Conservation (phyloP, 192 early-diverging fungal genomes). For the Backusella circina region DNA sequence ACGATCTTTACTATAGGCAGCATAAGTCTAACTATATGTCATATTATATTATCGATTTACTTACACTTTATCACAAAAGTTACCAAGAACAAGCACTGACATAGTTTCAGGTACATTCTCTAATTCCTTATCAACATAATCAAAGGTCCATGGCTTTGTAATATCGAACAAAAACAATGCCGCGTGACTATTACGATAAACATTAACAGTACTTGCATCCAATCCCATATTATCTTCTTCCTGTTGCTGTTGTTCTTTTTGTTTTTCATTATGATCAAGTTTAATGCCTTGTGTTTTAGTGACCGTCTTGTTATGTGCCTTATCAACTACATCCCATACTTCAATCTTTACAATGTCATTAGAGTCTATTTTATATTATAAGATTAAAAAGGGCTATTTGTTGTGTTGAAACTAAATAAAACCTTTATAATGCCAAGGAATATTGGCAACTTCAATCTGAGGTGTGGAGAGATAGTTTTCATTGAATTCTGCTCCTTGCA, state of each 20-base stretch:
- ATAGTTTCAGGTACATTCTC: slow-evolving; percentile 39
- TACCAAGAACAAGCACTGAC: slow-evolving; percentile 44
- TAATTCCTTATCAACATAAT: slow-evolving; percentile 47
- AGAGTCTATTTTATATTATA: slow-evolving; percentile 27
- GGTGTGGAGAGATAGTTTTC: slow-evolving; percentile 48
- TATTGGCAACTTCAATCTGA: slow-evolving; percentile 59
- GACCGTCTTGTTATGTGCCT: slow-evolving; percentile 30
- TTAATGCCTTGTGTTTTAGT: slow-evolving; percentile 25
- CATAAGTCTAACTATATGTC: not conserved
- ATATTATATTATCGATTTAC: not conserved
- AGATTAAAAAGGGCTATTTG: not conserved
- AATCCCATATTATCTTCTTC: slow-evolving; percentile 25
- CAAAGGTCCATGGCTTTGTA: slow-evolving; percentile 61
- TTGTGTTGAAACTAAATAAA: not conserved
- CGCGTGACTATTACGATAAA: slow-evolving; percentile 55
- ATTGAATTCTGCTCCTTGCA: slow-evolving; percentile 45
- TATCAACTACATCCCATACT: slow-evolving; percentile 61
- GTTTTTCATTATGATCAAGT: slow-evolving; percentile 23
- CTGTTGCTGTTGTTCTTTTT: not conserved
- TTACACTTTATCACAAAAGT: slow-evolving; percentile 34
- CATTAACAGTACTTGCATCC: slow-evolving; percentile 57
- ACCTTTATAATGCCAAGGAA: slow-evolving; percentile 57
- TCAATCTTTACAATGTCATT: slow-evolving; percentile 61
- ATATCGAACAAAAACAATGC: slow-evolving; percentile 56
- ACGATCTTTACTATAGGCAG: slow-evolving; percentile 11